Evolutionary conservation across 768 basidiomycete species (phyloP), one percentile per base, ranked within the genome.

Genomic region (Pleurotus ostreatus): DNA sequence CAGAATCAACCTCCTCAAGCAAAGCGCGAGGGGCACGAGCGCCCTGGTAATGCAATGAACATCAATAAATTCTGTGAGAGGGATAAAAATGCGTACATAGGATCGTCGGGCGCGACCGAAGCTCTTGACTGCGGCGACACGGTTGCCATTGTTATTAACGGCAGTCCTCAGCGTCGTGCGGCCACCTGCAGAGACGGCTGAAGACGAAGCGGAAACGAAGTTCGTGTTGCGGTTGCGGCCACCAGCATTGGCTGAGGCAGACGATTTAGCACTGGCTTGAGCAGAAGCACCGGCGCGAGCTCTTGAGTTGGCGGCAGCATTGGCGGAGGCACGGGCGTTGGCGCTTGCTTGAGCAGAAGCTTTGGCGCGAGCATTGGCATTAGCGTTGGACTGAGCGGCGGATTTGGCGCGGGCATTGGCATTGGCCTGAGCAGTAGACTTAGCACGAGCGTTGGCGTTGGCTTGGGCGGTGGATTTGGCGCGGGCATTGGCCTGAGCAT

Each of bases 91-190:
- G 20, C 51, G 23, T n/a, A 53, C 51, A 18, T 40, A 53, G 34
- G 51, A 37, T 7, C 51, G 13, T 5, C 48, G 48, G 48, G 39
- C 16, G 4, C 51, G 51, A 22, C 51, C 37, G 41, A 18, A 13
- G 39, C 23, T 53, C 51, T 53, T 53, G 37, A 53, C 51, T n/a
- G 51, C 51, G 15, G 51, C 16, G 20, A 53, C 51, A 23, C 51
- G 51, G 20, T 53, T 53, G 39, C 51, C 51, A 41, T 53, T 53
- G 39, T 53, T 39, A n/a, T 53, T 53, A 18, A 53, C 51, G 39
- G 51, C 37, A 25, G 51, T 53, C 51, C 23, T 53, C 37, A 53
- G 51, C n/a, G 38, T 38, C 8, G 51, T 53, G 15, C 51, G 51
- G n/a, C 51, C 39, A n/a, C 39, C 39, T 11, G 51, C 16, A 12